These are phyloP conservation scores for Artemisia argyi DNA, from an alignment of 129 eudicot species.

Conservation along the genomic window DNA sequence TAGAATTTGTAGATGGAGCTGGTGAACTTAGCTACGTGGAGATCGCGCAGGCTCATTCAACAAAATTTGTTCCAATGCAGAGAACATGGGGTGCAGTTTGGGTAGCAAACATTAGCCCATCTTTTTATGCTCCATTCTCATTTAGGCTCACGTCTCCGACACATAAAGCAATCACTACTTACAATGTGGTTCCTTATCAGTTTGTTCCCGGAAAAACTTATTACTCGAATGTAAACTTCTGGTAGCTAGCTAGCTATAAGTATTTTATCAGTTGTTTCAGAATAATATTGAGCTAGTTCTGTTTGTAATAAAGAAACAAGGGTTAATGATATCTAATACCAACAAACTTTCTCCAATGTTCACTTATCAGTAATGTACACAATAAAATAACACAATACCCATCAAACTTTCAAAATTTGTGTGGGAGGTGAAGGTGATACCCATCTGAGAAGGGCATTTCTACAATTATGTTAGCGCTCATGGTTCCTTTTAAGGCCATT, in stretches of 20 bases:
- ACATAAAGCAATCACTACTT: conserved; percentile 24
- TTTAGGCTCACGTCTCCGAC: conserved; percentile 34
- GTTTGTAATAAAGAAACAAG: too few species aligned
- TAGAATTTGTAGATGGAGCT: conserved; percentile 35
- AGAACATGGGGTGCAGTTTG: conserved; percentile 59
- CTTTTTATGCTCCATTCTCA: conserved; percentile 34
- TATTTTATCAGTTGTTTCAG: too few species aligned
- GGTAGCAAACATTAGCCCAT: conserved; percentile 25
- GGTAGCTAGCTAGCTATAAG: not conserved
- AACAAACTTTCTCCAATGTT: too few species aligned
- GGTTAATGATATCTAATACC: too few species aligned
- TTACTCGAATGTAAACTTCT: conserved; percentile 43
- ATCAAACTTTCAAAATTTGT: too few species aligned
- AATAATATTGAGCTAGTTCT: too few species aligned
- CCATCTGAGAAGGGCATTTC: too few species aligned
- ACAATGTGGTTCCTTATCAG: conserved; percentile 33
- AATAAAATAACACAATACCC: too few species aligned
- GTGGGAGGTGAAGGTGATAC: too few species aligned
- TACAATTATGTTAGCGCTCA: too few species aligned
- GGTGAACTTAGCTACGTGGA: conserved; percentile 43
- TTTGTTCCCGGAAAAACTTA: conserved; percentile 42
- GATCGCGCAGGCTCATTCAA: conserved; percentile 24
- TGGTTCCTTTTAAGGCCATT: too few species aligned
- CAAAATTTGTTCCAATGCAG: conserved; percentile 31
- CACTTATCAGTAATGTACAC: too few species aligned